phyloP scores from a whole-genome alignment of 768 basidiomycete genomes.

The Terana coerulea region DNA sequence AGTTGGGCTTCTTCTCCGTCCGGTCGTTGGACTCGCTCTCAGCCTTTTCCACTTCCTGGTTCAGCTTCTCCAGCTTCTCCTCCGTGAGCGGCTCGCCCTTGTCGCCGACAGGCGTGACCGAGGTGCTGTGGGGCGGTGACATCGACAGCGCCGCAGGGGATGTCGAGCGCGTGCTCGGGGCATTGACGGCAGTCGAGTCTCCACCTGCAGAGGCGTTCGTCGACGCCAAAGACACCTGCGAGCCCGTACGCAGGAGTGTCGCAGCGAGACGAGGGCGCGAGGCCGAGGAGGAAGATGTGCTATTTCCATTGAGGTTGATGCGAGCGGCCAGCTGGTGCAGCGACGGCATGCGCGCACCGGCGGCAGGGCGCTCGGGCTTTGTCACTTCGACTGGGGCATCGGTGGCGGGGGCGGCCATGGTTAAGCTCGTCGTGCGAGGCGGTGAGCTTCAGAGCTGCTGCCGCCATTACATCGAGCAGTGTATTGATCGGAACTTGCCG shows the following conservation, averaged over 20 bases:
- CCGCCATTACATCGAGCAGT: too few species aligned
- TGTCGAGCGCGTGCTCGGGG: slow-evolving; percentile 60
- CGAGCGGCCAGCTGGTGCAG: slow-evolving; percentile 81
- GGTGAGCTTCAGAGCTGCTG: background rate
- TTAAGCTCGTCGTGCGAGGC: slow-evolving; percentile 1
- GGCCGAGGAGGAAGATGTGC: slow-evolving; percentile 32
- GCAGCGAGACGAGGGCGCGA: slow-evolving; percentile 72
- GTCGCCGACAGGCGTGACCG: slow-evolving; percentile 34
- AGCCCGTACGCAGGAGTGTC: slow-evolving; percentile 60
- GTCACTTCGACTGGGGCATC: slow-evolving; percentile 30
- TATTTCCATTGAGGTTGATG: slow-evolving; percentile 45
- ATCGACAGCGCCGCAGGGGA: slow-evolving; percentile 55
- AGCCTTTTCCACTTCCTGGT: slow-evolving; percentile 43
- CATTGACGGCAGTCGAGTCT: slow-evolving; percentile 68
- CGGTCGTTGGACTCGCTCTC: slow-evolving; percentile 21
- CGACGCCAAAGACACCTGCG: slow-evolving; percentile 45
- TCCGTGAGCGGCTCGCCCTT: slow-evolving; percentile 56
- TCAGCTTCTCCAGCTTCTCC: slow-evolving; percentile 62
- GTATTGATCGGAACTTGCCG: background rate
- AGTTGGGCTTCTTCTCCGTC: slow-evolving; percentile 35
- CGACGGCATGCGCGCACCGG: slow-evolving; percentile 54
- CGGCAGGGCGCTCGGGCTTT: slow-evolving; percentile 33
- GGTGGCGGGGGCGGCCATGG: slow-evolving; percentile 20
- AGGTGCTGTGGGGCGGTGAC: slow-evolving; percentile 43
- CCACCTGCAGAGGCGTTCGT: slow-evolving; percentile 29